These are phyloP conservation scores for Bretschneidera sinensis DNA, from an alignment of 345 rosid genomes.

Conservation along the genomic window DNA sequence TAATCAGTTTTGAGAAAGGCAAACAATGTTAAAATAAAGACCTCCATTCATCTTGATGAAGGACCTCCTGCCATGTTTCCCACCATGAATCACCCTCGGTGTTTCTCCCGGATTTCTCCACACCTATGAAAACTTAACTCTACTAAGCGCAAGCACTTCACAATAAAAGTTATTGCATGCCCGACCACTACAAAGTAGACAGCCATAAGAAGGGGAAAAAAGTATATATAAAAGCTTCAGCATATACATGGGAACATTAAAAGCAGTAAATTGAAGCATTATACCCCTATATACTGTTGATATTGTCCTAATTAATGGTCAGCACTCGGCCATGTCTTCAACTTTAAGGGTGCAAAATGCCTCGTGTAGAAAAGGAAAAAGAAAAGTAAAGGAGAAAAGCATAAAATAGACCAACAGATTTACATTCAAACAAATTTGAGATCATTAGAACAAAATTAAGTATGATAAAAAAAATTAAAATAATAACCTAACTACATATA, in stretches of 20 bases:
- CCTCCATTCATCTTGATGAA: conserved; percentile 99
- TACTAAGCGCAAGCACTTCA: conserved; percentile 7
- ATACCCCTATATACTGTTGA: too few species aligned
- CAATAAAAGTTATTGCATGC: neutral
- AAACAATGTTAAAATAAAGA: conserved; percentile 31
- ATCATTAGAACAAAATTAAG: too few species aligned
- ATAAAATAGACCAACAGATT: too few species aligned
- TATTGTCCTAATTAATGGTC: too few species aligned
- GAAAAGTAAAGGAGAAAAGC: too few species aligned
- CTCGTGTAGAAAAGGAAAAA: too few species aligned
- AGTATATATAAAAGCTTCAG: neutral
- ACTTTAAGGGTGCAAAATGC: too few species aligned
- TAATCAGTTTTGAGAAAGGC: too few species aligned
- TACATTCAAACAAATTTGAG: neutral
- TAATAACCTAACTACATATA: too few species aligned
- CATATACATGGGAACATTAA: neutral
- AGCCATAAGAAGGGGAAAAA: neutral
- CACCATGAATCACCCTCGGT: conserved; percentile 98
- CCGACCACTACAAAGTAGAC: neutral
- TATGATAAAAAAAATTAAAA: too few species aligned
- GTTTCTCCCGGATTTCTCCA: conserved; percentile 95
- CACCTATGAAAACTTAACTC: conserved; percentile 49
- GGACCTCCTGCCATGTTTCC: conserved; percentile 99
- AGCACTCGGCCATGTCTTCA: too few species aligned
- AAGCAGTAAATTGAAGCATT: too few species aligned